A percentile compares a stretch with the other conserved stretches of the same genome.
phyloP scores from a whole-genome alignment of 805 yeast species.

The Saturnispora sanitii region DNA sequence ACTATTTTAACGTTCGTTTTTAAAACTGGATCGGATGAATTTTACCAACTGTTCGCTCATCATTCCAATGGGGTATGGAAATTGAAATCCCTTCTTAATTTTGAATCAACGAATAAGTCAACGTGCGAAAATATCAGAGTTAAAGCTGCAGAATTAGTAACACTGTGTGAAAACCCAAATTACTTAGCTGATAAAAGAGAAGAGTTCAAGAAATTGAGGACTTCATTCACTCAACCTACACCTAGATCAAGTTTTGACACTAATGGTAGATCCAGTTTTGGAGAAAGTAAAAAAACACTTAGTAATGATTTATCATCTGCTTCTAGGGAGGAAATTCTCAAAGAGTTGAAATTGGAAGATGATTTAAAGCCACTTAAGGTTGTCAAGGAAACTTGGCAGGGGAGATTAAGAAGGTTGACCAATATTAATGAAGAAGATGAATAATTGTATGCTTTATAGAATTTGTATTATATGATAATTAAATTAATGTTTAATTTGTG shows the following conservation, averaged over 20 bases:
- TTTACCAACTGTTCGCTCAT: slow-evolving; percentile 2
- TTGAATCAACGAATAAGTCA: background rate
- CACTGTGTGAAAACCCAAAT: slow-evolving; percentile 1
- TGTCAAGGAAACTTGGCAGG: slow-evolving; percentile 4
- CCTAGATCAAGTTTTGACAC: slow-evolving; percentile 8
- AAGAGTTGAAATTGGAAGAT: slow-evolving; percentile 6
- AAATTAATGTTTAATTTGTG: too few relatives aligned
- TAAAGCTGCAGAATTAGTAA: slow-evolving; percentile 2
- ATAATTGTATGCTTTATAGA: background rate
- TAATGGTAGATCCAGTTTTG: background rate
- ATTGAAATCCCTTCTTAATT: slow-evolving; percentile 6
- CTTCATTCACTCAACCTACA: slow-evolving; percentile 6
- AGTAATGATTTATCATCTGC: background rate
- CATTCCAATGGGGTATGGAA: slow-evolving; percentile 4
- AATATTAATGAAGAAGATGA: slow-evolving; percentile 8
- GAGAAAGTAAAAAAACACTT: slow-evolving; percentile 1
- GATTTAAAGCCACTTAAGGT: background rate
- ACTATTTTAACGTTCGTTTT: slow-evolving; percentile 5
- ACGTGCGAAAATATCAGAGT: background rate
- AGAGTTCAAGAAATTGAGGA: slow-evolving; percentile 5
- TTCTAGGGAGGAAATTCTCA: slow-evolving; percentile 5
- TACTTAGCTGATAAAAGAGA: slow-evolving; percentile 2
- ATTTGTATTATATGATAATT: background rate
- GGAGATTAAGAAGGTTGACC: slow-evolving; percentile 5
- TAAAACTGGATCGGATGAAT: slow-evolving; percentile 7